Evolutionary conservation across 768 basidiomycete species (phyloP).

Genomic region (Cystofilobasidium ferigula): DNA sequence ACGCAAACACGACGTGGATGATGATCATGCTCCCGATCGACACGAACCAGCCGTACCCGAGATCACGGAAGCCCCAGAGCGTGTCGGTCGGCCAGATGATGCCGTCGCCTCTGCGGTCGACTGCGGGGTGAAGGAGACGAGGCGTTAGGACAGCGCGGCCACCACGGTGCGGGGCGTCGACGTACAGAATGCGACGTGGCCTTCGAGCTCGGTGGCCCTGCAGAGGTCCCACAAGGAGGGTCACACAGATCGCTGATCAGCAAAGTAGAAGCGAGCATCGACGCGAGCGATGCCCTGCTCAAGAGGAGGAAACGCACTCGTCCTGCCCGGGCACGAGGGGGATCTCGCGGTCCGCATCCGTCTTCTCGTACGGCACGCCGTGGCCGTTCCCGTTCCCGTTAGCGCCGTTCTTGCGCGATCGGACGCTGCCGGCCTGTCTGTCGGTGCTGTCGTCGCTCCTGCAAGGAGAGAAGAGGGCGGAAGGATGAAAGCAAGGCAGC

Average conservation of each 20-base stretch:
- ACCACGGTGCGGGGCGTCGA: background rate
- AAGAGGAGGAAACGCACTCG: too few relatives aligned
- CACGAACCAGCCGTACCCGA: slow-evolving; percentile 43
- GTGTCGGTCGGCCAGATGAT: slow-evolving; percentile 45
- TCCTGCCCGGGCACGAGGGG: too few relatives aligned
- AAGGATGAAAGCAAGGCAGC: too few relatives aligned
- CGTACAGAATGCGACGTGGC: slow-evolving; percentile 14
- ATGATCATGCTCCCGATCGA: slow-evolving; percentile 37
- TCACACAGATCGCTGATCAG: too few relatives aligned
- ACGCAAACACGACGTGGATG: slow-evolving; percentile 40
- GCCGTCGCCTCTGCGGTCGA: slow-evolving; percentile 42
- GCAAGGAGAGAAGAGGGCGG: too few relatives aligned
- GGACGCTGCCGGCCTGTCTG: too few relatives aligned
- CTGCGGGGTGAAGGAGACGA: background rate
- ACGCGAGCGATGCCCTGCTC: too few relatives aligned
- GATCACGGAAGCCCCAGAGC: slow-evolving; percentile 40
- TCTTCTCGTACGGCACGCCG: too few relatives aligned
- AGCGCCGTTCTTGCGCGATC: too few relatives aligned
- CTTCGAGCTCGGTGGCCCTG: slow-evolving; percentile 3
- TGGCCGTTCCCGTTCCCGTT: too few relatives aligned
- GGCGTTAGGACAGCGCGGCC: background rate
- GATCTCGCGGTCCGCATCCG: too few relatives aligned
- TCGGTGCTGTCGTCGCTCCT: too few relatives aligned
- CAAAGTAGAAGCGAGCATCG: background rate
- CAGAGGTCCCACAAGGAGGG: background rate